Base-by-base conservation (phyloP, 306 rosid genomes). In the Cicer pinnatifidum region DNA sequence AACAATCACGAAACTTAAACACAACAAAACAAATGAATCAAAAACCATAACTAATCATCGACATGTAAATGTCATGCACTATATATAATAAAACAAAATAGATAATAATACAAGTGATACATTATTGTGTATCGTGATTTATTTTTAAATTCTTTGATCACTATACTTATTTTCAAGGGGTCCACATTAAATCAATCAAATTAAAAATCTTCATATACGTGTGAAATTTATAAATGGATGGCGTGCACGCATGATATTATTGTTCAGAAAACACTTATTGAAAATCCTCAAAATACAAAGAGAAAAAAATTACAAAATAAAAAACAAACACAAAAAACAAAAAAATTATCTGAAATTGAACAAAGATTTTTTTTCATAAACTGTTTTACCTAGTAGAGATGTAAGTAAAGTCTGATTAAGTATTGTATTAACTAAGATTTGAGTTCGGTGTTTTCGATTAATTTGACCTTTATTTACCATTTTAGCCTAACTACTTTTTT, bases 161-260 rank as follows among this genome's bases (percentile, higher is more conserved):
- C 66, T 35, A 9, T 28, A 68, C 48, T 39, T 59, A 43, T 75
- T 40, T 35, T 66, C 12, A 59, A 41, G 39, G 71, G 75, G 57
- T 71, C 84, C 78, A 76, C 77, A 76, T 52, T 33, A 48, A 72
- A 59, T 28, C 63, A 64, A 69, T 50, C 40, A 28, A 59, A 7
- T 3, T 28, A 28, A 59, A n/a, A 52, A 48, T 54, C 10, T 1
- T 41, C 12, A 15, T 28, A 13, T 62, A 41, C 78, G 79, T 75
- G 12, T 56, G 11, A 37, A 12, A 75, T 80, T 41, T 41, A 10
- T 43, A 52, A 82, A 71, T 71, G 20, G 46, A 28, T 81, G 19
- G 63, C 86, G 82, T 80, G 50, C 78, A 83, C 83, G 80, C 64
- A 53, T 19, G 12, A 12, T 72, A 45, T 23, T 38, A 45, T 23